Base-by-base conservation (phyloP, 768 basidiomycete species). In the Naematelia encephala region DNA sequence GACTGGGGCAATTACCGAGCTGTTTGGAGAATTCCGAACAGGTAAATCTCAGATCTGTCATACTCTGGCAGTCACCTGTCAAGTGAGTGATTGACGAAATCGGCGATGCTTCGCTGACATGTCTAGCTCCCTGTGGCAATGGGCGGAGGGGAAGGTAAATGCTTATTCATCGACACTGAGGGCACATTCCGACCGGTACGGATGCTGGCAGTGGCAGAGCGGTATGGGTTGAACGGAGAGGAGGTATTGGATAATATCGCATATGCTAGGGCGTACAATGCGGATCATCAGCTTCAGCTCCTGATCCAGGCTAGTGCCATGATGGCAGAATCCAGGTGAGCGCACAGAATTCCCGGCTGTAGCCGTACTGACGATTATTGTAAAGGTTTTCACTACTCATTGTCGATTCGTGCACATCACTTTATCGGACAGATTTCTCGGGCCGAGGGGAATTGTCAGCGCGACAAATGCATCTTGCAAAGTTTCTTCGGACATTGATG, bases 111-210 rank as follows among this genome's bases (percentile, higher is more conserved):
- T 14, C 30, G 49, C 58, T 61, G 30, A 63, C 25, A 10, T n/a
- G 3, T n/a, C n/a, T 63, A 82, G 80, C 83, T 98, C 13, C 96
- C 96, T 1, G 88, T 92, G 44, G 87, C 85, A 69, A 97, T 98
- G 93, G 94, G 96, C 19, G 96, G 96, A 14, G 96, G 96, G 12
- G 96, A 99, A 79, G 96, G 96, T 39, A 99, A 99, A 79, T 97
- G 94, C 73, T 81, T 99, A 46, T 99, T 96, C 78, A 97, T 99
- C 78, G 96, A 99, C 77, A 98, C 96, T 0, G 96, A 99, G 73
- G 94, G 94, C 25, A 99, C 96, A 8, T 99, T 99, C 82, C 91
- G 96, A 67, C 96, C 96, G 21, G 89, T 90, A 43, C 88, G 96
- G 54, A 82, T 98, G 46, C 83, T 98, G 34, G 91, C 94, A 0